These are phyloP conservation scores for Metroxylon sagu DNA, from an alignment of 176 grass and related monocot genomes.

Conservation along the genomic window DNA sequence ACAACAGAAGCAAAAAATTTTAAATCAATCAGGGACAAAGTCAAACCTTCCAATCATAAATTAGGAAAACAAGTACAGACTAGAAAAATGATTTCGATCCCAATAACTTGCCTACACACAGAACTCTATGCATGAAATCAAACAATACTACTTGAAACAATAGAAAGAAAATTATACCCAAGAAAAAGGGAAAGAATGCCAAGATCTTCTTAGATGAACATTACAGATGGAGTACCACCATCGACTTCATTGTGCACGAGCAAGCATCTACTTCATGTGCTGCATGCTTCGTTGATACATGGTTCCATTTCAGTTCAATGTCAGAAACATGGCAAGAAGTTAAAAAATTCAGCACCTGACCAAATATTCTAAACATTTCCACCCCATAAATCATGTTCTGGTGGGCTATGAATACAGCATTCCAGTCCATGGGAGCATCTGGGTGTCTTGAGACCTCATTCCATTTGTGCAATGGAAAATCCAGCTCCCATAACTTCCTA, in stretches of 20 bases:
- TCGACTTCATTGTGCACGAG: slow-evolving; percentile 66
- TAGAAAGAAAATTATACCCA: too few relatives aligned
- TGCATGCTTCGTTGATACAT: slow-evolving; percentile 44
- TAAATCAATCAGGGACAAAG: too few relatives aligned
- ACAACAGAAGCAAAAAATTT: too few relatives aligned
- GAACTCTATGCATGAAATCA: too few relatives aligned
- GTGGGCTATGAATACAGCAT: slow-evolving; percentile 39
- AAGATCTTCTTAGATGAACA: too few relatives aligned
- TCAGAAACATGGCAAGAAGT: slow-evolving; percentile 48
- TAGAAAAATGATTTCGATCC: too few relatives aligned
- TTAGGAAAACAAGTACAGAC: too few relatives aligned
- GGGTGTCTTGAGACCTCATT: slow-evolving; percentile 56
- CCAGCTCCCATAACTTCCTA: slow-evolving; percentile 77
- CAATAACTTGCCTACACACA: too few relatives aligned
- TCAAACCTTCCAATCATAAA: too few relatives aligned
- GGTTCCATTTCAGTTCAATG: slow-evolving; percentile 41
- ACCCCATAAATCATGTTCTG: slow-evolving; percentile 48
- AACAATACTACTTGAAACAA: too few relatives aligned
- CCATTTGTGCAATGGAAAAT: slow-evolving; percentile 44
- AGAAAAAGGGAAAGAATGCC: too few relatives aligned
- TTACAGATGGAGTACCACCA: slow-evolving; percentile 48
- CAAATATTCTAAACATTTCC: slow-evolving; percentile 96
- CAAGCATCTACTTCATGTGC: slow-evolving; percentile 49
- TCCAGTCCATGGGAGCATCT: slow-evolving; percentile 92
- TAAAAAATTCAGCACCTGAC: slow-evolving; percentile 79